Percentiles rank a stretch among this genome's conserved stretches.
phyloP scores from a whole-genome alignment of 2,329 filamentous ascomycete species.

The Alternaria infectoria region DNA sequence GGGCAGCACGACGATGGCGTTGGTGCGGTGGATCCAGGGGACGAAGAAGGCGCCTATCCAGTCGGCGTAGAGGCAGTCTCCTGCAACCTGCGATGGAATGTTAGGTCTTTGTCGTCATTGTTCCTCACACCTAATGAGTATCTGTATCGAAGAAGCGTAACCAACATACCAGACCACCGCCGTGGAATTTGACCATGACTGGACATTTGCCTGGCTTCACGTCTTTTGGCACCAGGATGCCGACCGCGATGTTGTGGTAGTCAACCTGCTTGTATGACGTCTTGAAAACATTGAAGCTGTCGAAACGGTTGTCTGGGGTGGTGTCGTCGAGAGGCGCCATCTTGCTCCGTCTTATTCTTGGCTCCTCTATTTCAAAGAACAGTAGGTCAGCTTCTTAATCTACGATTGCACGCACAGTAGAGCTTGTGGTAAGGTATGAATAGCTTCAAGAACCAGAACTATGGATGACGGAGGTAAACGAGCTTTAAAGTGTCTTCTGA shows the following conservation, averaged over 20 bases:
- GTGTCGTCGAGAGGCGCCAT: slow-evolving; percentile 20
- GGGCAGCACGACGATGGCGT: slow-evolving; percentile 55
- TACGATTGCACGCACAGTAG: background rate
- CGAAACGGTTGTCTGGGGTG: slow-evolving; percentile 38
- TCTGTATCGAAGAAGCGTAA: too few relatives aligned
- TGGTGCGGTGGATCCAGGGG: slow-evolving; percentile 47
- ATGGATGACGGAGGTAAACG: background rate
- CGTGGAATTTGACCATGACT: slow-evolving; percentile 53
- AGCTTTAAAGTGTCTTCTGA: background rate
- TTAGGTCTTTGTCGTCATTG: background rate
- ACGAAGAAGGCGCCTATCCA: slow-evolving; percentile 46
- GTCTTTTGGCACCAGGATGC: slow-evolving; percentile 50
- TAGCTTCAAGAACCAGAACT: background rate
- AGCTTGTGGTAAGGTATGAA: background rate
- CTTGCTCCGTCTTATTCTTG: background rate
- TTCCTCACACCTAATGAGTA: too few relatives aligned
- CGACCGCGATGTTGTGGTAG: slow-evolving; percentile 46
- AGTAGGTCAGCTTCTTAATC: background rate
- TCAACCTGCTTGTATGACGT: slow-evolving; percentile 51
- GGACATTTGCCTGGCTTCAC: slow-evolving; percentile 46
- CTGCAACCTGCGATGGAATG: slow-evolving; percentile 22
- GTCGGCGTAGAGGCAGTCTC: slow-evolving; percentile 34
- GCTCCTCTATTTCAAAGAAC: background rate
- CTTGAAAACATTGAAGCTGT: slow-evolving; percentile 49
- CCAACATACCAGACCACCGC: slow-evolving; percentile 52